Evolutionary conservation across 345 rosid genomes (phyloP).

Genomic region (Jatropha curcas): DNA sequence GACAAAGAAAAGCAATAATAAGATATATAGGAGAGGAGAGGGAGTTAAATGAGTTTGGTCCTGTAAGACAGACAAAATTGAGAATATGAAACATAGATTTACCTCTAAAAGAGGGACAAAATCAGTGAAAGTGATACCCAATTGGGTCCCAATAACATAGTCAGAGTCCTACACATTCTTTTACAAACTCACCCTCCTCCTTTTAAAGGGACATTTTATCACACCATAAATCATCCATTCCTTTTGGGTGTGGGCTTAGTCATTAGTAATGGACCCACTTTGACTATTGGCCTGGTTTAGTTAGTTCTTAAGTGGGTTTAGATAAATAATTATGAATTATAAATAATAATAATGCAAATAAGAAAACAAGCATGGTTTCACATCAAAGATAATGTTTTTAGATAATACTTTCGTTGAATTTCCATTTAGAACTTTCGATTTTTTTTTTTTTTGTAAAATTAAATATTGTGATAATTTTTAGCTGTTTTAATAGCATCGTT

Average conservation of each 20-base stretch:
- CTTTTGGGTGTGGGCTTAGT: constrained; percentile 26
- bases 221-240: not conserved
- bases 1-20: constrained; percentile 1
- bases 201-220: not conserved
- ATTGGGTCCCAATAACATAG: constrained; percentile 13
- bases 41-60: not conserved
- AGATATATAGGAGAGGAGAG: not conserved
- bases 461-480: too few species aligned
- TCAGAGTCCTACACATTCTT: constrained; percentile 24
- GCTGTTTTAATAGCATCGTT: too few species aligned
- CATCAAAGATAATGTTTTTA: constrained; percentile 10
- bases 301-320: constrained; percentile 7
- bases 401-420: not conserved
- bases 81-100: constrained; percentile 11
- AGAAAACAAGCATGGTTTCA: not conserved
- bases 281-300: constrained; percentile 31
- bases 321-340: not conserved
- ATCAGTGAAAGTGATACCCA: constrained; percentile 3
- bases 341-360: too few species aligned
- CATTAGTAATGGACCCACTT: constrained; percentile 42
- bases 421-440: constrained; percentile 19
- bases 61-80: constrained; percentile 15
- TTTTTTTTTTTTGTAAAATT: too few species aligned
- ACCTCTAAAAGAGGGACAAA: constrained; percentile 31
- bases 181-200: not conserved